Evolutionary conservation across 2,329 filamentous ascomycete genomes (phyloP), one percentile per base, ranked within the genome.

Genomic region (Fusarium pilosicola): DNA sequence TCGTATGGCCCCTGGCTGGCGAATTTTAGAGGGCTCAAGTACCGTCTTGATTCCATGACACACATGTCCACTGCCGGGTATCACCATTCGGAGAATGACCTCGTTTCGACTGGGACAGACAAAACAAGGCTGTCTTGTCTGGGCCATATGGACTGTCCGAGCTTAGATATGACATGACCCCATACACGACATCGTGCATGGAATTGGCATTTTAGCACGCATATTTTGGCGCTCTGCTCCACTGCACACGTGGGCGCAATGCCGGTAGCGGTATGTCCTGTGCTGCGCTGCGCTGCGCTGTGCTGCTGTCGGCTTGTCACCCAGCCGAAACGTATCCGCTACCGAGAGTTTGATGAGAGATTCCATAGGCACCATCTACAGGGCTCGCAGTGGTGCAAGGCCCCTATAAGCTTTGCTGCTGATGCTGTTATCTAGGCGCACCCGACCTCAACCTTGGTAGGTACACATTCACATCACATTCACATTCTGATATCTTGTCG

Each of bases 221-320:
- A 60, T 62, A 54, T 56, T 59, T 52, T 70, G 42, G 44, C 48
- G 57, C 62, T 48, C 57, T 63, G 46, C 71, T 77, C 75, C 75
- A 77, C 75, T 58, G 45, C 64, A 74, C 75, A 77, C 76, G 75
- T 77, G 76, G 74, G 62, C 52, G 69, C 72, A 72, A 76, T 77
- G 74, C 75, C 75, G 68, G 75, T 62, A 75, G 74, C 71, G 65
- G 69, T 65, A 46, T 46, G 41, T 55, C 34, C 49, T 52, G n/a
- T 52, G 49, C 55, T 72, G 45, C 52, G 62, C 65, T 63, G 24
- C 39, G 4, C 46, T 72, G 48, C 42, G 4, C 46, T 72, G 48
- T 45, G 12, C 44, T 24, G n/a, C n/a, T 14, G 30, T 51, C 48
- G 30, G 48, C 62, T 57, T 68, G 73, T 62, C 64, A 66, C 62